These are phyloP conservation scores for Bretziella fagacearum DNA, from an alignment of 2,329 filamentous ascomycete species.

Conservation along the genomic window DNA sequence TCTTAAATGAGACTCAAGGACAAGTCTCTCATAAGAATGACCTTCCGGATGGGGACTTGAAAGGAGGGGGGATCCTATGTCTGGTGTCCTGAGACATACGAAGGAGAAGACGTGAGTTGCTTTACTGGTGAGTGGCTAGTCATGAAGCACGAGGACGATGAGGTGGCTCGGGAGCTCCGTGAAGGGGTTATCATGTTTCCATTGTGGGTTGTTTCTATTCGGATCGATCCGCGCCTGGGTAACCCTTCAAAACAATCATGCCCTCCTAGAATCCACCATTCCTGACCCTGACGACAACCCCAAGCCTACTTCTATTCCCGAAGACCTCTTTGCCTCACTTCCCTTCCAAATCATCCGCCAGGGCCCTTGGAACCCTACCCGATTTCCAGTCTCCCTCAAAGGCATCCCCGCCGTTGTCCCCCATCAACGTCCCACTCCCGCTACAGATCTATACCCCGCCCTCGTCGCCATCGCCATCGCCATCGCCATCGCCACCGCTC, in stretches of 20 bases:
- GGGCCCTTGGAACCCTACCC: slow-evolving; percentile 22
- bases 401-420: slow-evolving; percentile 22
- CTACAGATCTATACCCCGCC: slow-evolving; percentile 22
- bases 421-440: slow-evolving; percentile 21
- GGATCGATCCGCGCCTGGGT: slow-evolving; percentile 22
- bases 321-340: slow-evolving; percentile 14
- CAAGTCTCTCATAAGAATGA: too few relatives aligned
- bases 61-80: too few relatives aligned
- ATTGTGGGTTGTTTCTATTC: background rate
- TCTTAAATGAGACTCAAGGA: too few relatives aligned
- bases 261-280: slow-evolving; percentile 19
- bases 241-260: slow-evolving; percentile 23
- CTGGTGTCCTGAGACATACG: too few relatives aligned
- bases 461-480: slow-evolving; percentile 18
- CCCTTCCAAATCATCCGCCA: slow-evolving; percentile 23
- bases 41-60: too few relatives aligned
- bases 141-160: background rate
- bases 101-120: background rate
- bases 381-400: slow-evolving; percentile 20
- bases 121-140: background rate
- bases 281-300: background rate
- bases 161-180: background rate
- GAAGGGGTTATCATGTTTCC: background rate
- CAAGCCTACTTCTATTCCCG: background rate
- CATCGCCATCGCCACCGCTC: background rate